A percentile compares a stretch with the other conserved stretches of the same genome.
These are phyloP conservation scores for Penicillium sp. DNA, from an alignment of 2,329 filamentous ascomycete species.

Conservation along the genomic window DNA sequence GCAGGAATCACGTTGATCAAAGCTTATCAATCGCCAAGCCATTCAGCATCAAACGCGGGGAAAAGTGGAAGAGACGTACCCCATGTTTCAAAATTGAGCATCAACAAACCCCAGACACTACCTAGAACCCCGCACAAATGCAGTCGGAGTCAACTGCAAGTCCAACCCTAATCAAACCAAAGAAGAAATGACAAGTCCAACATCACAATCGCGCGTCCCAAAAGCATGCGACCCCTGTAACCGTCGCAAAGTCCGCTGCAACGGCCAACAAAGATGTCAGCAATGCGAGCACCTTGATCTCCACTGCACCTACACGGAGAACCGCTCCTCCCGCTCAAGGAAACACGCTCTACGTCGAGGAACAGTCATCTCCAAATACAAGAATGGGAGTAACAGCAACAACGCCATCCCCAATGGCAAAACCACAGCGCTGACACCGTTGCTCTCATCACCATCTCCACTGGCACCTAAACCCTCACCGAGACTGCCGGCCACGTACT, in stretches of 20 bases:
- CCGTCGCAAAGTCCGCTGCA: slow-evolving; percentile 47
- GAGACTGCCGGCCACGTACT: slow-evolving; percentile 23
- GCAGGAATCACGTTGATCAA: not conserved
- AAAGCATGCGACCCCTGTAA: slow-evolving; percentile 48
- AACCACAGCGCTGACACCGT: not conserved
- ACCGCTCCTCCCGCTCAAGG: slow-evolving; percentile 31
- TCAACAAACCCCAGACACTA: not conserved
- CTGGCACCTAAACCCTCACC: not conserved
- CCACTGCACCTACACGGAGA: slow-evolving; percentile 44
- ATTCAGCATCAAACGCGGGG: slow-evolving; percentile 6
- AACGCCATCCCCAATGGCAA: not conserved
- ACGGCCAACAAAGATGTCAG: slow-evolving; percentile 45
- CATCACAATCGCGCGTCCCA: slow-evolving; percentile 11
- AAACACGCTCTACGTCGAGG: slow-evolving; percentile 40
- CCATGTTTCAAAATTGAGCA: slow-evolving; percentile 1
- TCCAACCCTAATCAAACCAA: too few relatives aligned
- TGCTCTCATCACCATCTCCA: slow-evolving; percentile 14
- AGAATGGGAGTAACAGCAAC: slow-evolving; percentile 8
- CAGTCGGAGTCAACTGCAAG: too few relatives aligned
- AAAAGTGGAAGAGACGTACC: not conserved
- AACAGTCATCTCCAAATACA: slow-evolving; percentile 43
- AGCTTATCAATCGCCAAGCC: slow-evolving; percentile 5
- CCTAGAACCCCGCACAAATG: not conserved
- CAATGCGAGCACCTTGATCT: slow-evolving; percentile 46
- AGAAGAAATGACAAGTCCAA: slow-evolving; percentile 1